Evolutionary conservation across 441 rosid genomes (phyloP), one percentile per base, ranked within the genome.

Genomic region (Pelargonium fulgidum): DNA sequence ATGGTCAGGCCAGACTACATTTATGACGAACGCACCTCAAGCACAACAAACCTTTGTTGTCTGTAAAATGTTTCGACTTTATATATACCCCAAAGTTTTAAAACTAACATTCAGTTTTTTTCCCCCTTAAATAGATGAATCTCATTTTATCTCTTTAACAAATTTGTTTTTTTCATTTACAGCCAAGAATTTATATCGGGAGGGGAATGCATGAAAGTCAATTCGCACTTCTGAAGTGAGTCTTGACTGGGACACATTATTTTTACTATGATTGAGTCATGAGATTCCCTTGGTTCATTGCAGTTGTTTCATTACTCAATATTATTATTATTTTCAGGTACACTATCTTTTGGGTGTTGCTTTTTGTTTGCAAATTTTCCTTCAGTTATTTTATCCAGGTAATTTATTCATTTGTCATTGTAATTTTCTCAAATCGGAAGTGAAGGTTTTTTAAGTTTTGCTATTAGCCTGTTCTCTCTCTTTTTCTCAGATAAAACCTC

Each of bases 201-300:
- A 87, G 98, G 78, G 99, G 99, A 73, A 92, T 94, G 98, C 99
- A 94, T 81, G 99, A 94, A 82, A 94, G 99, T 75, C 99, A 94
- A 75, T 83, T 92, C 81, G 73, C 94, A 68, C 93, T 94, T 62
- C 63, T 94, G 65, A 94, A 92, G 99, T 94, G 79, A 89, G 98
- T 84, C 52, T 47, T 68, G 44, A 48, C 66, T 54, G 24, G 11
- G 45, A 41, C 73, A 54, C 36, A 45, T 48, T 63, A 66, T 69
- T 19, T 65, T 47, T 47, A 11, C 52, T 47, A 11, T 47, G 52
- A 47, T 47, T 13, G 52, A 47, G 52, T 47, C 52, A 47, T 47
- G 52, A 12, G n/a, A 2, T 47, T 47, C 14, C 52, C 1, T 47
- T 47, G 52, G 52, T 13, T 47, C 52, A 47, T 47, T 47, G 14